Conservation (phyloP, 495 filamentous ascomycete species). For the Thermochaetoides thermophila region DNA sequence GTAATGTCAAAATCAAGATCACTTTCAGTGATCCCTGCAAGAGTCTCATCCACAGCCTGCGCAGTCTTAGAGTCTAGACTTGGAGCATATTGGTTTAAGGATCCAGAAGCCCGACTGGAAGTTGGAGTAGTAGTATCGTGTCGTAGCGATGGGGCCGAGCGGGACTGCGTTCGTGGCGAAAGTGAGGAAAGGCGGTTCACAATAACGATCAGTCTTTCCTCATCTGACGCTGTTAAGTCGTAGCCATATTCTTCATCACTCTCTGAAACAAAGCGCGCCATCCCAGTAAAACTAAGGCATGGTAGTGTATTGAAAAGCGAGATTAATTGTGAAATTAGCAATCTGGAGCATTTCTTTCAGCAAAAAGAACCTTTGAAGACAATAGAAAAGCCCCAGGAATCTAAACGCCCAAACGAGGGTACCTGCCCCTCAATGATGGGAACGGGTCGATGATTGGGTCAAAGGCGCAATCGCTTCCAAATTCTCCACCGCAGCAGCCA, state of each 20-base stretch:
- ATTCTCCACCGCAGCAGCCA: no score
- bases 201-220: conserved; percentile 14
- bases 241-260: conserved; percentile 55
- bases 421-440: no score
- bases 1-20: conserved; percentile 15
- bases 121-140: no score
- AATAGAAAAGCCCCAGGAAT: no score
- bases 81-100: no score
- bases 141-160: not conserved
- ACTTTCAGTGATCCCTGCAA: conserved; percentile 6
- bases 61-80: conserved; percentile 1
- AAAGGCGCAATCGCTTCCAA: no score
- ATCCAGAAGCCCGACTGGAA: no score
- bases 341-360: no score
- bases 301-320: not conserved
- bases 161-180: conserved; percentile 1
- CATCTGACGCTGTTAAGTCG: conserved; percentile 52
- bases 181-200: conserved; percentile 10
- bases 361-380: no score
- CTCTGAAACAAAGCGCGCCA: conserved; percentile 9
- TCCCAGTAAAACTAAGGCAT: conserved; percentile 1
- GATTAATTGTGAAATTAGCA: not conserved
- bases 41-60: conserved; percentile 4
- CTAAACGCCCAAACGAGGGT: no score
- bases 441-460: no score